These are phyloP conservation scores for Fusarium sp. DNA, from an alignment of 2,329 filamentous ascomycete genomes.

Conservation along the genomic window DNA sequence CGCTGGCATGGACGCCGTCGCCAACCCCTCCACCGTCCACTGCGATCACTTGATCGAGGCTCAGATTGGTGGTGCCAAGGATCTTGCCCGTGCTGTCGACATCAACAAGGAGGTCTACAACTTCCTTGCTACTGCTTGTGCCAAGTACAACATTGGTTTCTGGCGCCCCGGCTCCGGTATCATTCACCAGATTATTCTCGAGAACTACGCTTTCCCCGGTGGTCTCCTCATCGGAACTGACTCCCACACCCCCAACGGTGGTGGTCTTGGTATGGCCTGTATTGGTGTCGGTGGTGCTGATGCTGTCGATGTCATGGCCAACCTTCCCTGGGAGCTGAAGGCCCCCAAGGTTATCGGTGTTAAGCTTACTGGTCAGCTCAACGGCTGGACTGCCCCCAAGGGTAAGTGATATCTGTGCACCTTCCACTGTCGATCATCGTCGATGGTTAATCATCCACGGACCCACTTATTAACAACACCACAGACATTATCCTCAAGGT, in stretches of 20 bases:
- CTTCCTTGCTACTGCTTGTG: conserved; percentile 92
- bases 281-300: conserved; percentile 99
- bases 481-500: conserved; percentile 96
- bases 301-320: conserved; percentile 98
- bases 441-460: background rate
- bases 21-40: conserved; percentile 95
- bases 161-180: conserved; percentile 99
- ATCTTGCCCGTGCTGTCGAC: conserved; percentile 88
- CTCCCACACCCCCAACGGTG: conserved; percentile 96
- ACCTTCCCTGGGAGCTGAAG: conserved; percentile 98
- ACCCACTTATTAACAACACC: conserved; percentile 15
- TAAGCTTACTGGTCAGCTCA: conserved; percentile 89
- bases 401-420: conserved; percentile 63
- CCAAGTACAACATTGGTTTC: conserved; percentile 99
- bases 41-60: conserved; percentile 99
- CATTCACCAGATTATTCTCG: conserved; percentile 97
- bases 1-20: conserved; percentile 93
- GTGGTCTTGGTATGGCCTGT: conserved; percentile 93
- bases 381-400: conserved; percentile 94
- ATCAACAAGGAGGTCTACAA: conserved; percentile 99
- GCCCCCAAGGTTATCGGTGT: conserved; percentile 97
- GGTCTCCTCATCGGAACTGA: conserved; percentile 98
- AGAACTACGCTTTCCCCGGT: conserved; percentile 99
- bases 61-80: conserved; percentile 91
- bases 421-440: background rate